A percentile compares a stretch with the other conserved stretches of the same genome.
Evolutionary conservation across 129 eudicot genomes (phyloP).

Genomic region (Lactuca sativa): DNA sequence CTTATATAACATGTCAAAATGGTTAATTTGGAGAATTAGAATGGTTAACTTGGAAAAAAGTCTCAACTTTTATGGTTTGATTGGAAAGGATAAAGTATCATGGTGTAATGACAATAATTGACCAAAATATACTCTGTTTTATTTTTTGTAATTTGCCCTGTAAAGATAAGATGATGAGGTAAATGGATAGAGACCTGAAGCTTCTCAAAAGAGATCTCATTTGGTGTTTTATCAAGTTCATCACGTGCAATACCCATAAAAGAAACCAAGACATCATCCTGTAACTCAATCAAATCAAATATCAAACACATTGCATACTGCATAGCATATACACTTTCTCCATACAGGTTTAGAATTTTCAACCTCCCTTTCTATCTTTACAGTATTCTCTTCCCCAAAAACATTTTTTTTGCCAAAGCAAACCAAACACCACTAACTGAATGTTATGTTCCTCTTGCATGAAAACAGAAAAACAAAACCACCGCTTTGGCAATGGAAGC

Average conservation of each 20-base stretch:
- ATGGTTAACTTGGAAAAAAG: too few relatives aligned
- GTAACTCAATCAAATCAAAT: conserved; percentile 31
- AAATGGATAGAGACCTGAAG: conserved; percentile 64
- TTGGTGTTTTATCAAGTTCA: too few relatives aligned
- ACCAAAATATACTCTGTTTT: too few relatives aligned
- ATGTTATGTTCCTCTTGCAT: neutral
- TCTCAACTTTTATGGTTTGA: too few relatives aligned
- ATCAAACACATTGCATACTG: conserved; percentile 22
- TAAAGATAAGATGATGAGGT: conserved; percentile 8
- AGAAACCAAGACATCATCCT: conserved; percentile 98
- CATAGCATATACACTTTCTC: conserved; percentile 12
- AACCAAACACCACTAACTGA: conserved; percentile 7
- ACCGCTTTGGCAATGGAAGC: conserved; percentile 13
- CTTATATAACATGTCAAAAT: too few relatives aligned
- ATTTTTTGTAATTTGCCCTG: too few relatives aligned
- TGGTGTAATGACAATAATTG: neutral
- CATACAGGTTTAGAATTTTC: neutral
- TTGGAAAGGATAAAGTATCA: neutral
- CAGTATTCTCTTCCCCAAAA: conserved; percentile 19
- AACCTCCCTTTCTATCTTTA: conserved; percentile 2
- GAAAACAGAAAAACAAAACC: conserved; percentile 4
- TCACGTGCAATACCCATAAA: conserved; percentile 65
- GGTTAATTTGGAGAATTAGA: too few relatives aligned
- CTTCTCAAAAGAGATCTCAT: conserved; percentile 71
- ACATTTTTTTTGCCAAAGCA: neutral